phyloP scores from a whole-genome alignment of 2,329 filamentous ascomycete genomes.

The Fusarium dlaminii region DNA sequence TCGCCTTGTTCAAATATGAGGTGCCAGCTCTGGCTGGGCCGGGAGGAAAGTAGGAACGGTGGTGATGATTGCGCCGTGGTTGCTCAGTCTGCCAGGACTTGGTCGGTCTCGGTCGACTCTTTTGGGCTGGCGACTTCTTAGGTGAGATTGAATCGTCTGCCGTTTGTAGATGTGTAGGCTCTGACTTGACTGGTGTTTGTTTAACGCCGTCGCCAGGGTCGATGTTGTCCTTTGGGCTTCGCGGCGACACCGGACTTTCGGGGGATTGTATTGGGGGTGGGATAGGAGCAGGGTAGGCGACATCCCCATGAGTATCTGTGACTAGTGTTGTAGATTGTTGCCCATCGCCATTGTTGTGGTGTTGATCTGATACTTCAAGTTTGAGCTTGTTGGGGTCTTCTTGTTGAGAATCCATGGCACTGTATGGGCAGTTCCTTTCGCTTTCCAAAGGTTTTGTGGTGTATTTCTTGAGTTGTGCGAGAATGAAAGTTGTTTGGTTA shows the following conservation, averaged over 20 bases:
- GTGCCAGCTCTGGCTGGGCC: slow-evolving; percentile 33
- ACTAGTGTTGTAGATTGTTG: slow-evolving; percentile 17
- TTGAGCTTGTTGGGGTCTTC: slow-evolving; percentile 14
- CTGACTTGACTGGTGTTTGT: slow-evolving; percentile 1
- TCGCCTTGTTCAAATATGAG: slow-evolving; percentile 35
- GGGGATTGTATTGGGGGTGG: slow-evolving; percentile 23
- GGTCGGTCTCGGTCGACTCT: slow-evolving; percentile 27
- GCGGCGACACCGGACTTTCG: slow-evolving; percentile 21
- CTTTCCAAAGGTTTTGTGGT: neutral
- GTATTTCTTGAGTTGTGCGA: neutral
- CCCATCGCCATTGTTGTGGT: neutral
- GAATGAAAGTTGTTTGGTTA: neutral
- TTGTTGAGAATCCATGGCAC: slow-evolving; percentile 10
- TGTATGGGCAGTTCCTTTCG: neutral
- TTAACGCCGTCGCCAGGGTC: neutral
- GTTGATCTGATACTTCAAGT: slow-evolving; percentile 20
- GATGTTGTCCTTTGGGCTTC: neutral
- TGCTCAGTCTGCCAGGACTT: slow-evolving; percentile 37
- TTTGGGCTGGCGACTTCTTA: neutral
- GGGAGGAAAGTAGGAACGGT: slow-evolving; percentile 25
- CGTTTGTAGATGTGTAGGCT: slow-evolving; percentile 1
- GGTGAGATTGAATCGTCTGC: neutral
- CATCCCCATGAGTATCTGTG: slow-evolving; percentile 14
- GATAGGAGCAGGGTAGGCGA: slow-evolving; percentile 23
- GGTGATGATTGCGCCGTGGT: slow-evolving; percentile 8